phyloP scores from a whole-genome alignment of 208 protist genomes.

The Trypanosoma cruzi region DNA sequence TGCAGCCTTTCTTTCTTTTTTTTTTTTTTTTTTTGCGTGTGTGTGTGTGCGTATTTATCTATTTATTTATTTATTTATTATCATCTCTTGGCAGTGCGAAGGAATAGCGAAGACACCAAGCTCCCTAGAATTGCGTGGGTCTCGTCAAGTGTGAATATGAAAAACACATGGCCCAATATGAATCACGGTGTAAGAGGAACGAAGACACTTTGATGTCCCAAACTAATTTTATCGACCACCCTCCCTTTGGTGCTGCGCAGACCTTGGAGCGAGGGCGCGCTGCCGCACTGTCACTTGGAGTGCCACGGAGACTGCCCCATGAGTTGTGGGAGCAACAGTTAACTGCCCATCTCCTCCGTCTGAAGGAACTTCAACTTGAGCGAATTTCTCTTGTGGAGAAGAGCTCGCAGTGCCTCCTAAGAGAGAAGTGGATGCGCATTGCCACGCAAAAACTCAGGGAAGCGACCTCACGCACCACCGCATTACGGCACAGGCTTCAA shows the following conservation, averaged over 20 bases:
- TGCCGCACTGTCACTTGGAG: neutral
- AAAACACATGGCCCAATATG: neutral
- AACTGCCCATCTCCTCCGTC: conserved; percentile 8
- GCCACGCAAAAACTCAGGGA: conserved; percentile 8
- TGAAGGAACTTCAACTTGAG: conserved; percentile 15
- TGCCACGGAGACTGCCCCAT: neutral
- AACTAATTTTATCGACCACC: neutral
- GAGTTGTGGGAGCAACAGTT: conserved; percentile 3
- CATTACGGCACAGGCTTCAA: neutral
- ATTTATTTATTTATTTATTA: too few species aligned
- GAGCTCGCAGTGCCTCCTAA: neutral
- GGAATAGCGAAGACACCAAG: too few species aligned
- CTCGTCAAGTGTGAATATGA: neutral
- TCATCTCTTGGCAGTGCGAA: too few species aligned
- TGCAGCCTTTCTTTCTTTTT: too few species aligned
- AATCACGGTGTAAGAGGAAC: neutral
- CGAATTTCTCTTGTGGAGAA: conserved; percentile 13
- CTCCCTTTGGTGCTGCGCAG: neutral
- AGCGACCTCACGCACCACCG: neutral
- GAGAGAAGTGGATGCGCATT: neutral
- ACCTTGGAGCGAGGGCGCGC: neutral
- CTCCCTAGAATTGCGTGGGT: too few species aligned
- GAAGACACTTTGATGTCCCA: neutral
- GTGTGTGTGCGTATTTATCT: too few species aligned
- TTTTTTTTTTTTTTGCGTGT: too few species aligned